Percentiles rank a stretch among this genome's conserved stretches.
Evolutionary conservation across 1,139 yeast genomes (phyloP).

Genomic region (Taphrina communis): DNA sequence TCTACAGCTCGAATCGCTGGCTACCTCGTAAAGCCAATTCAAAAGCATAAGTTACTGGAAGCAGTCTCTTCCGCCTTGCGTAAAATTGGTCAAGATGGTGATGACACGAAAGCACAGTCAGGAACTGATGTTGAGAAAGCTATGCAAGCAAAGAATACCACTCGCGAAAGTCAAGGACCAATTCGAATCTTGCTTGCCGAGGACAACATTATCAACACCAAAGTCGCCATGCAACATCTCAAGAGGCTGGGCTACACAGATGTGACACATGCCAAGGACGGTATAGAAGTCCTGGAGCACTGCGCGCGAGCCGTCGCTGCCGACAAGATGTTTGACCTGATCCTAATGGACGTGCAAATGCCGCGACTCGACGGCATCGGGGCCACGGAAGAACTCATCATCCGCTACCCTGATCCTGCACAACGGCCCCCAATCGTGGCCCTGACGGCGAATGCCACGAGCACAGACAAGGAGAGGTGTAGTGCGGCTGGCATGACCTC

Average conservation of each 20-base stretch:
- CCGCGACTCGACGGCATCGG: conserved; percentile 79
- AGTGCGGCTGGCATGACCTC: conserved; percentile 75
- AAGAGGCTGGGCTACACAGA: conserved; percentile 23
- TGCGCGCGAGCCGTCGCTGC: conserved; percentile 6
- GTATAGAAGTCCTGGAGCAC: conserved; percentile 25
- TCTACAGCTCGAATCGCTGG: conserved; percentile 19
- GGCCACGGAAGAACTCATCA: conserved; percentile 22
- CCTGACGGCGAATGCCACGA: conserved; percentile 94
- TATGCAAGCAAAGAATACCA: not conserved
- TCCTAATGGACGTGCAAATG: conserved; percentile 98
- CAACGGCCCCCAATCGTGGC: conserved; percentile 24
- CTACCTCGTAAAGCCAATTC: conserved; percentile 31
- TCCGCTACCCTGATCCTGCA: conserved; percentile 6
- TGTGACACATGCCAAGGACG: conserved; percentile 27
- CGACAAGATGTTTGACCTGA: conserved; percentile 59
- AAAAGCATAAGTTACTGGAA: not conserved
- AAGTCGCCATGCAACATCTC: conserved; percentile 29
- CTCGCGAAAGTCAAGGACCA: not conserved
- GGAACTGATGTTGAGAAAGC: not conserved
- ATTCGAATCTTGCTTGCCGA: conserved; percentile 27
- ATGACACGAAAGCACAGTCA: not conserved
- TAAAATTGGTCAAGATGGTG: not conserved
- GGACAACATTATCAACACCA: conserved; percentile 28
- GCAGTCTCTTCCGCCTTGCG: conserved; percentile 5
- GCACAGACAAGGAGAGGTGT: conserved; percentile 83